Evolutionary conservation across 495 filamentous ascomycete genomes (phyloP).

Genomic region (Cercophora sp.): DNA sequence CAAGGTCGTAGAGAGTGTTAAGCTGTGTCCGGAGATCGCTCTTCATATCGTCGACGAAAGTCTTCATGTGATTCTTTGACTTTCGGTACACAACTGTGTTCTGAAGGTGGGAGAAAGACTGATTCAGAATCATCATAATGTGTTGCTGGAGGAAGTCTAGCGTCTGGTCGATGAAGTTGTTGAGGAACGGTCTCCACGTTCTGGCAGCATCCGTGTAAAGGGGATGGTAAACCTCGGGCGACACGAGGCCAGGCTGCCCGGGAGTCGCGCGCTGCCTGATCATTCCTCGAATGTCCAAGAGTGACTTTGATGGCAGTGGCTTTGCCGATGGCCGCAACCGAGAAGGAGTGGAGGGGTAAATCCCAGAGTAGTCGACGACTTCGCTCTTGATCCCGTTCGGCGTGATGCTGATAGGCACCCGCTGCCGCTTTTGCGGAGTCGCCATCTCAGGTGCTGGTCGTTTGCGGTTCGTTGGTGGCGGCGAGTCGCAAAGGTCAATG

Average conservation of each 20-base stretch:
- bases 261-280: constrained; percentile 37
- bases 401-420: no score
- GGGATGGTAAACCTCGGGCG: constrained; percentile 36
- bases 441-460: neutral
- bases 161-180: constrained; percentile 32
- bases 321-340: no score
- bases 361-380: neutral
- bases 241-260: constrained; percentile 43
- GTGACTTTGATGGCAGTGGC: neutral
- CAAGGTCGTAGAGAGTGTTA: constrained; percentile 31
- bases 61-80: constrained; percentile 27
- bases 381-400: no score
- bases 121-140: constrained; percentile 29
- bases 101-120: constrained; percentile 33
- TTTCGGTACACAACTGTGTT: constrained; percentile 39
- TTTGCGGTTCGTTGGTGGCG: constrained; percentile 21
- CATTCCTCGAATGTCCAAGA: constrained; percentile 33
- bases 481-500: constrained; percentile 11
- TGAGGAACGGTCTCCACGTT: constrained; percentile 33
- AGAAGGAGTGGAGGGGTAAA: no score
- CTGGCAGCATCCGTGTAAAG: constrained; percentile 35
- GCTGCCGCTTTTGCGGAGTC: constrained; percentile 17
- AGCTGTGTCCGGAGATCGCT: constrained; percentile 27
- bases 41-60: constrained; percentile 30
- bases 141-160: constrained; percentile 29